Percentiles rank a stretch among this genome's conserved stretches.
Evolutionary conservation across 306 rosid species (phyloP).

Genomic region (Corylus avellana): DNA sequence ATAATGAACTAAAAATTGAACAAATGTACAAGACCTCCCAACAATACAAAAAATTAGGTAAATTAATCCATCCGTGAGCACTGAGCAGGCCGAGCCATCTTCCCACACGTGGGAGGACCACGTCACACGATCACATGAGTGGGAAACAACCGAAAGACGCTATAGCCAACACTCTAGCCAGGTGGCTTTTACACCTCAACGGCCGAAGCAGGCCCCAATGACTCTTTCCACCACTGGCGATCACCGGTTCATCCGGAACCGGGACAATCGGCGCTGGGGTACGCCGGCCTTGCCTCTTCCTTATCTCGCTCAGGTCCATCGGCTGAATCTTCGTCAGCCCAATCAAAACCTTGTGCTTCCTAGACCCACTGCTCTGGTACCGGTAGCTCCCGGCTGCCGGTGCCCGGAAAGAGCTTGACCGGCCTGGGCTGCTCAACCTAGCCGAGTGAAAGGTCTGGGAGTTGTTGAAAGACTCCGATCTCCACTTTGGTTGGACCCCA

Average conservation of each 20-base stretch:
- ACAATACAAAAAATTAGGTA: background rate
- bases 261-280: conserved; percentile 35
- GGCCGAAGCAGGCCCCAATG: conserved; percentile 30
- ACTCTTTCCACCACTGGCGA: conserved; percentile 14
- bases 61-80: background rate
- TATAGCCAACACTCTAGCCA: conserved; percentile 29
- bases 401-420: conserved; percentile 13
- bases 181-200: conserved; percentile 29
- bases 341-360: conserved; percentile 38
- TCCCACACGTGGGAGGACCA: background rate
- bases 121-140: background rate
- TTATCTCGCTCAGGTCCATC: conserved; percentile 49
- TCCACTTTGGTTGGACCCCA: background rate
- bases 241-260: conserved; percentile 2
- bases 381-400: conserved; percentile 17
- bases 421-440: background rate
- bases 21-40: background rate
- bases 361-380: conserved; percentile 2
- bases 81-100: background rate
- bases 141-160: conserved; percentile 36
- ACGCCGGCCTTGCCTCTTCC: conserved; percentile 36
- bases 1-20: background rate
- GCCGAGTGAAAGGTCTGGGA: background rate
- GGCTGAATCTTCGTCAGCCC: conserved; percentile 41
- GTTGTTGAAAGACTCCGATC: conserved; percentile 21